These are phyloP conservation scores for Globisporangium spiculum DNA, from an alignment of 352 stramenopile genomes.

Conservation along the genomic window DNA sequence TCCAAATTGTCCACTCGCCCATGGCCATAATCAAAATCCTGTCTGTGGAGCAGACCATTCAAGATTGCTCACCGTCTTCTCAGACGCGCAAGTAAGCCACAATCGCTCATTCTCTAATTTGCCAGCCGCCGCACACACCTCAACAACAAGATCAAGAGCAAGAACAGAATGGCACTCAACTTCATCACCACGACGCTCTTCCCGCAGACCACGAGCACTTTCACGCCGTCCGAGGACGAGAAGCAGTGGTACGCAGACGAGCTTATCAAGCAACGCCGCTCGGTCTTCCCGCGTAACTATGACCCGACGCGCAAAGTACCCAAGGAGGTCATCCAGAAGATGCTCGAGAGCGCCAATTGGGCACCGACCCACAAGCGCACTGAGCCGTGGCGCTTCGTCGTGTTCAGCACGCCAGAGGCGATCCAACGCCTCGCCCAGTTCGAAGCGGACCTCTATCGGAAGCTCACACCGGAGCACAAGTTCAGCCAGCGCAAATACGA, in stretches of 20 bases:
- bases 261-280: constrained; percentile 75
- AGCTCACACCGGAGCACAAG: constrained; percentile 52
- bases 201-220: constrained; percentile 13
- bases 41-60: background rate
- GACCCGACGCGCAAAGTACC: constrained; percentile 53
- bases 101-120: background rate
- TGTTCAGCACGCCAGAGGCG: constrained; percentile 61
- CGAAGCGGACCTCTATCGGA: constrained; percentile 70
- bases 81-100: background rate
- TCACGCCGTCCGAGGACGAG: constrained; percentile 1
- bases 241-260: constrained; percentile 68
- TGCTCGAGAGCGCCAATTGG: constrained; percentile 81
- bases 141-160: background rate
- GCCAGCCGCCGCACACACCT: background rate
- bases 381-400: constrained; percentile 82
- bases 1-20: background rate
- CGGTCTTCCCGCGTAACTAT: constrained; percentile 71
- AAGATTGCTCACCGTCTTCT: background rate
- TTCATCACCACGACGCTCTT: constrained; percentile 15
- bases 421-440: constrained; percentile 59
- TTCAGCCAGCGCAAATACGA: constrained; percentile 80
- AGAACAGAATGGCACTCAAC: constrained; percentile 12
- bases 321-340: constrained; percentile 60
- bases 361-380: constrained; percentile 77
- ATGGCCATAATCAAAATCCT: constrained; percentile 4